Base-by-base conservation (phyloP, 164 flowering plant genomes). In the Macadamia tetraphylla region DNA sequence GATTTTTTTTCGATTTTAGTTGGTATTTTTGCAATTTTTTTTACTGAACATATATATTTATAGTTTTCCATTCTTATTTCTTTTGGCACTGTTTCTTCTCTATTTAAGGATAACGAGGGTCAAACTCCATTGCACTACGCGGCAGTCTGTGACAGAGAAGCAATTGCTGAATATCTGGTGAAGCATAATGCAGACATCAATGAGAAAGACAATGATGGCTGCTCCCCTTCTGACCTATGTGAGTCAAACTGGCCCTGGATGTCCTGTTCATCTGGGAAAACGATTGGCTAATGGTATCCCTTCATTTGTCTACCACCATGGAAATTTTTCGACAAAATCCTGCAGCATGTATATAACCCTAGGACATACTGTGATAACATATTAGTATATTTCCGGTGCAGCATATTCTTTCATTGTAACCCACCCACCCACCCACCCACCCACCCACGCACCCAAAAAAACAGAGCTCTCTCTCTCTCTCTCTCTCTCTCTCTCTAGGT, bases 101-200 rank as follows among this genome's bases (percentile, higher is more conserved):
- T 7, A 15, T 72, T 69, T 65, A 60, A 94, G 98, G 98, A 94
- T 71, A 74, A 81, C 66, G 98, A 95, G 65, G 99, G 99, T 32
- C 98, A 90, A 74, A 90, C 96, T 9, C 81, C 99, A 6, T 67
- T 92, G 78, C 99, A 95, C 75, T 92, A 92, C 78, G 99, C 98
- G 48, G 91, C 78, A 62, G 77, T 84, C 51, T 94, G 99, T 60
- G 98, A 94, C 55, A 87, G 99, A 77, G 57, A 53, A 53, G 57
- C 17, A 4, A 53, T 53, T 53, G 57, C 17, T 53, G 18, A 17
- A 14, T 53, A 14, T 53, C 57, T 53, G 3, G 18, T 17, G 57
- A 53, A 53, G 18, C 17, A 53, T 12, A 14, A 53, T 53, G 57
- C 57, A 53, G 57, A 53, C 18, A 3, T 17, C 13, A 14, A 14